These are phyloP conservation scores for Leishmania arabica DNA, from an alignment of 208 protist genomes.

Conservation along the genomic window DNA sequence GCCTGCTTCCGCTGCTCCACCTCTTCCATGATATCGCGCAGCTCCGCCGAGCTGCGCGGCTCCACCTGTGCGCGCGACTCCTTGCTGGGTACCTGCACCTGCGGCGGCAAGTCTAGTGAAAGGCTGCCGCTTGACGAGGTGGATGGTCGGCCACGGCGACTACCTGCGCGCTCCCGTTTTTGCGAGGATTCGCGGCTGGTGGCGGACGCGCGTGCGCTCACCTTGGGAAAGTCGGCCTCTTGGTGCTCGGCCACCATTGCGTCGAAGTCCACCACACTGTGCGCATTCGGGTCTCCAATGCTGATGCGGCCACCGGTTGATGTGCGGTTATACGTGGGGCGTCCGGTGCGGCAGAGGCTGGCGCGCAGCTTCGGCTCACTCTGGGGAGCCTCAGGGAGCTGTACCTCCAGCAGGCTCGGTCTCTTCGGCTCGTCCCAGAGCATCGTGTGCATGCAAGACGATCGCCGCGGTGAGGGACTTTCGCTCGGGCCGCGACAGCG, in stretches of 20 bases:
- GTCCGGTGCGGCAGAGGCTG: constrained; percentile 33
- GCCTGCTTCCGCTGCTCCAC: constrained; percentile 22
- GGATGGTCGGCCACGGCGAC: constrained; percentile 19
- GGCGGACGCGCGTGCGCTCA: constrained; percentile 25
- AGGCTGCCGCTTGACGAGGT: constrained; percentile 44
- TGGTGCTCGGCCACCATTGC: constrained; percentile 61
- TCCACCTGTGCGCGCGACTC: constrained; percentile 27
- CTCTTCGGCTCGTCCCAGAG: constrained; percentile 74
- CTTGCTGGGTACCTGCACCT: constrained; percentile 49
- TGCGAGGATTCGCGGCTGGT: constrained; percentile 10
- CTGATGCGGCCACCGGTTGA: constrained; percentile 80
- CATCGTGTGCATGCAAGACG: constrained; percentile 84
- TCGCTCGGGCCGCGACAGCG: constrained; percentile 75
- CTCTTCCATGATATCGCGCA: constrained; percentile 46
- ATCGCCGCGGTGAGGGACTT: constrained; percentile 77
- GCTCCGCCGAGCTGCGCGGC: constrained; percentile 57
- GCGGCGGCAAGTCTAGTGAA: constrained; percentile 64
- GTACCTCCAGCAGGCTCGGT: constrained; percentile 70
- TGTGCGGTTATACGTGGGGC: constrained; percentile 57
- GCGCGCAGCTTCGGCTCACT: constrained; percentile 22
- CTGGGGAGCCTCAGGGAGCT: constrained; percentile 42
- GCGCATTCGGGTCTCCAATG: constrained; percentile 53
- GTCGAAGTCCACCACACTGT: constrained; percentile 58
- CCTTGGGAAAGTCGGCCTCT: constrained; percentile 62
- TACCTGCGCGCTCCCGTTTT: constrained; percentile 4